A percentile compares a stretch with the other conserved stretches of the same genome.
Evolutionary conservation across 192 early-diverging fungal genomes (phyloP).

Genomic region (Backusella sp.): DNA sequence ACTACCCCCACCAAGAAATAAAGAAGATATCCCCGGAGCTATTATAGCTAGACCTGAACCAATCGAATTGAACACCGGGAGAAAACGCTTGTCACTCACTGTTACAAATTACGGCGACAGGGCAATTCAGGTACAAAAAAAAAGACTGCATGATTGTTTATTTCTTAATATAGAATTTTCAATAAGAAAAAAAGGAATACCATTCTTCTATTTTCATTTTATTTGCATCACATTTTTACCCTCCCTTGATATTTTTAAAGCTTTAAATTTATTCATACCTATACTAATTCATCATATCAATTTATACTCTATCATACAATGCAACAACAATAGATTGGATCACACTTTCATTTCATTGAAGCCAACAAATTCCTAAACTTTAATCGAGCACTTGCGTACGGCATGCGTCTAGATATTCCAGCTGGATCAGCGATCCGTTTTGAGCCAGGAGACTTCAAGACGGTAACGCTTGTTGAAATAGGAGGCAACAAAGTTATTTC

Average conservation of each 20-base stretch:
- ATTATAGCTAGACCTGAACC: constrained; percentile 58
- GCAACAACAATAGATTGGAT: constrained; percentile 67
- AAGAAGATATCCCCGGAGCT: constrained; percentile 54
- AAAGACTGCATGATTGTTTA: not conserved
- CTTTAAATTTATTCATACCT: not conserved
- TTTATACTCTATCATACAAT: not conserved
- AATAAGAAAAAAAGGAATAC: not conserved
- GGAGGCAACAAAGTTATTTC: constrained; percentile 71
- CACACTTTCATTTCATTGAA: constrained; percentile 96
- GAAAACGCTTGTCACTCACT: constrained; percentile 60
- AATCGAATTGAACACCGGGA: constrained; percentile 76
- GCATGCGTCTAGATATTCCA: constrained; percentile 87
- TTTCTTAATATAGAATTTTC: not conserved
- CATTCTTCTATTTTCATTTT: not conserved
- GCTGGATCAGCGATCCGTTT: constrained; percentile 93
- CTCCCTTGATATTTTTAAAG: not conserved
- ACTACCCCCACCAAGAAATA: constrained; percentile 38
- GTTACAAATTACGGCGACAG: constrained; percentile 94
- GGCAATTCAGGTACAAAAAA: constrained; percentile 72
- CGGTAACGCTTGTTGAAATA: constrained; percentile 79
- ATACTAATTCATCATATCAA: not conserved
- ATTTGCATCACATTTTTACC: not conserved
- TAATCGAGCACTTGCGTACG: constrained; percentile 83
- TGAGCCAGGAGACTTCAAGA: constrained; percentile 90
- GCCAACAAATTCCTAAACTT: constrained; percentile 78